Evolutionary conservation across 306 rosid genomes (phyloP), one percentile per base, ranked within the genome.

Genomic region (Cucumis melo): DNA sequence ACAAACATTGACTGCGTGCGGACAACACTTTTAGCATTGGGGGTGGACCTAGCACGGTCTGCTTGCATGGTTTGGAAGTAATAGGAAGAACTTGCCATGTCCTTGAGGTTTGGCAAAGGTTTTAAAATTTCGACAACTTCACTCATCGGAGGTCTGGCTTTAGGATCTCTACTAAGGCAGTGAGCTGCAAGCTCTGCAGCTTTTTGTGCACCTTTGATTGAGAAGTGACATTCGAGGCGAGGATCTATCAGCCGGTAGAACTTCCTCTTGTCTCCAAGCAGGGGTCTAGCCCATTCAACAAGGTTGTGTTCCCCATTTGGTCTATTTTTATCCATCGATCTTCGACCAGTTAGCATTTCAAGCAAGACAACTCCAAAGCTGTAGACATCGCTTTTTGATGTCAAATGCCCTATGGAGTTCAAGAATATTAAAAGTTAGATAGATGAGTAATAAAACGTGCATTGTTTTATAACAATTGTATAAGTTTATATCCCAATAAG

Each of bases 281-380:
- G 80, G 15, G 93, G 96, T 75, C 92, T 89, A 5, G 96, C 90
- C 99, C 99, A 94, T 78, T 89, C 90, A 54, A 94, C 96, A 68
- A 94, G 92, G 88, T 92, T 94, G 67, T 92, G 97, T 80, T 94
- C 99, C 36, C 97, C 97, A n/a, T 88, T 91, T 21, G 97, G 93
- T 82, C 97, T 89, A 76, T 74, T 88, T 85, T 94, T 94, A 72
- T 94, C 99, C 81, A 92, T 87, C 8, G 97, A 87, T 84, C 99
- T 80, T 56, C 96, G 86, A n/a, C 99, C 99, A 0, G 93, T 92
- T 65, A 94, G 85, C 93, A 94, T 87, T 83, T 94, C 99, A 5
- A 94, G 95, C 59, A 94, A 85, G 39, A 94, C 99, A 24, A 94
- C 99, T 60, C 99, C 99, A 73, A 90, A 94, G 85, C 99, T 90